phyloP scores from a whole-genome alignment of 2,329 filamentous ascomycete genomes.

The Talaromyces funiculosus region DNA sequence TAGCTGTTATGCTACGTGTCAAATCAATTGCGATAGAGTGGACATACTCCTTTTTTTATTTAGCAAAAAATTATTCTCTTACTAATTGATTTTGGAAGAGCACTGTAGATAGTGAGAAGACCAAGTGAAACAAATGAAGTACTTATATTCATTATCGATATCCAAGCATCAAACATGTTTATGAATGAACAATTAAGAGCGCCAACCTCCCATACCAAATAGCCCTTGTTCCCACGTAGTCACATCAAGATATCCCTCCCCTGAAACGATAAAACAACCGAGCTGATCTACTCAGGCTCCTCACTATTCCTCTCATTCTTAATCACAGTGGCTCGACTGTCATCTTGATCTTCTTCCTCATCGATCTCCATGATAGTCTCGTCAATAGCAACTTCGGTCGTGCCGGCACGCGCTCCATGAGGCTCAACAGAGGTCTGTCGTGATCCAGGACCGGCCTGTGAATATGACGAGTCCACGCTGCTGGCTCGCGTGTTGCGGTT shows the following conservation, averaged over 20 bases:
- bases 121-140: neutral
- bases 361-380: slow-evolving; percentile 15
- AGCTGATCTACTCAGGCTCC: slow-evolving; percentile 3
- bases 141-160: neutral
- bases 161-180: neutral
- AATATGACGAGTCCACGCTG: slow-evolving; percentile 9
- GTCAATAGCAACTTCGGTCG: slow-evolving; percentile 9
- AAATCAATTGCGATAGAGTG: slow-evolving; percentile 12
- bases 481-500: slow-evolving; percentile 24
- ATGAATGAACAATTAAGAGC: neutral
- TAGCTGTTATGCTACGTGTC: slow-evolving; percentile 1
- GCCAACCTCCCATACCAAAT: neutral
- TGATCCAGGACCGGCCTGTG: slow-evolving; percentile 6
- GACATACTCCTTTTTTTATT: slow-evolving; percentile 8
- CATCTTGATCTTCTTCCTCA: slow-evolving; percentile 14
- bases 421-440: slow-evolving; percentile 12
- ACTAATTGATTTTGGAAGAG: neutral
- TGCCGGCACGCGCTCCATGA: neutral
- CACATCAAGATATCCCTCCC: neutral
- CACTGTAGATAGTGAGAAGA: neutral
- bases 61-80: neutral
- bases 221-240: neutral
- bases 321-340: slow-evolving; percentile 12
- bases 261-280: neutral
- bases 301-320: slow-evolving; percentile 16